Percentiles rank a stretch among this genome's conserved stretches.
phyloP scores from a whole-genome alignment of 2,329 filamentous ascomycete genomes.

The Grosmannia penicillata region DNA sequence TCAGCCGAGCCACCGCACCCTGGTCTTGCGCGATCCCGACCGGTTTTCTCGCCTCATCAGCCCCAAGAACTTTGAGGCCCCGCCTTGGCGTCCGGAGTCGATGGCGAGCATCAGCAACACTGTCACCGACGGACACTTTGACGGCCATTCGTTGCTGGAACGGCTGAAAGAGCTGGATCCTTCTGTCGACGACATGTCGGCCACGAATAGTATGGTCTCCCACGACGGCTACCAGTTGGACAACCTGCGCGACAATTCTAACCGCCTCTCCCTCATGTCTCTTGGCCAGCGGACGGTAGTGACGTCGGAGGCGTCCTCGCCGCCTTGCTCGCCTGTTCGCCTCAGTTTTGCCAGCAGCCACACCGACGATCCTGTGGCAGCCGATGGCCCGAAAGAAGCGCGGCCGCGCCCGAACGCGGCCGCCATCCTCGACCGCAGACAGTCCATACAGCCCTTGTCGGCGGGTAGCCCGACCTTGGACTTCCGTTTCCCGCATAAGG shows the following conservation, averaged over 20 bases:
- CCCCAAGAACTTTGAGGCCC: slow-evolving; percentile 17
- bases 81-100: slow-evolving; percentile 16
- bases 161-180: slow-evolving; percentile 25
- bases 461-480: slow-evolving; percentile 25
- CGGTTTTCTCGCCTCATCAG: slow-evolving; percentile 26
- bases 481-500: slow-evolving; percentile 10
- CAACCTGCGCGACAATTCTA: slow-evolving; percentile 37
- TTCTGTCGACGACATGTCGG: slow-evolving; percentile 38
- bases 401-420: slow-evolving; percentile 35
- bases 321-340: slow-evolving; percentile 38
- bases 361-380: slow-evolving; percentile 13
- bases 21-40: slow-evolving; percentile 32
- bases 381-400: slow-evolving; percentile 17
- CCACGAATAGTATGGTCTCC: slow-evolving; percentile 40
- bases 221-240: slow-evolving; percentile 45
- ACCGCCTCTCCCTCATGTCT: slow-evolving; percentile 44
- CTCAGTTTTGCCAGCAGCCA: slow-evolving; percentile 32
- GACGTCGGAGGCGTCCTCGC: slow-evolving; percentile 44
- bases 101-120: slow-evolving; percentile 8
- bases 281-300: slow-evolving; percentile 45
- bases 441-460: slow-evolving; percentile 31
- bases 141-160: slow-evolving; percentile 14
- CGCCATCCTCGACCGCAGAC: slow-evolving; percentile 33
- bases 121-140: slow-evolving; percentile 15
- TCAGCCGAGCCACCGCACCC: slow-evolving; percentile 28